A percentile compares a stretch with the other conserved stretches of the same genome.
phyloP scores from a whole-genome alignment of 169 alveolate species.

The Cryptosporidium xiaoi region DNA sequence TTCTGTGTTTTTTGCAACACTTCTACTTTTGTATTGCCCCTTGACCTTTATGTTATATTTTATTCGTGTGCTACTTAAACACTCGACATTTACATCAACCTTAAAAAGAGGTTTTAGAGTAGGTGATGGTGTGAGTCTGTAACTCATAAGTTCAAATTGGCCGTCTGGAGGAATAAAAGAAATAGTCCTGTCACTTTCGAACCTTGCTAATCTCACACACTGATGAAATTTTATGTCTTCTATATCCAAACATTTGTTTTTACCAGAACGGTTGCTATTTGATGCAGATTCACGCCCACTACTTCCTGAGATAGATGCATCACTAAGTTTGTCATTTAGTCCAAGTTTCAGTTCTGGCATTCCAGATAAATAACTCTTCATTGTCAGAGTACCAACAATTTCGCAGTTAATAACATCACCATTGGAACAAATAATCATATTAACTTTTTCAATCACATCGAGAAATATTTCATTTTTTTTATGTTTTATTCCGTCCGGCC shows the following conservation, averaged over 20 bases:
- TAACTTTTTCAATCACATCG: constrained; percentile 98
- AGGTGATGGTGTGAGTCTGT: constrained; percentile 89
- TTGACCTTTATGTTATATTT: constrained; percentile 94
- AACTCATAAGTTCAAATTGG: constrained; percentile 97
- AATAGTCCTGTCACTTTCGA: constrained; percentile 96
- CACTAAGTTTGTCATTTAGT: constrained; percentile 91
- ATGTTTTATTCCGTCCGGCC: constrained; percentile 97
- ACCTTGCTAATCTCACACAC: constrained; percentile 93
- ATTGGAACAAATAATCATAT: constrained; percentile 86
- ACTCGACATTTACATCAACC: constrained; percentile 93
- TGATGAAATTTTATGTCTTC: constrained; percentile 99
- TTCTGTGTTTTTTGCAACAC: constrained; percentile 97
- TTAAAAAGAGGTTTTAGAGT: constrained; percentile 96
- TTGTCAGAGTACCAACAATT: constrained; percentile 94
- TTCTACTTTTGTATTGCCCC: constrained; percentile 91
- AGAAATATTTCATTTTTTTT: constrained; percentile 98
- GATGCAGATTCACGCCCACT: constrained; percentile 28
- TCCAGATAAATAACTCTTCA: constrained; percentile 96
- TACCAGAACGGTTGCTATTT: not conserved
- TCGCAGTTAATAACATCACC: constrained; percentile 94
- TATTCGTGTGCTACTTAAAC: constrained; percentile 90
- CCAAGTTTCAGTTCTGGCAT: constrained; percentile 99
- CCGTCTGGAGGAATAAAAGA: constrained; percentile 99
- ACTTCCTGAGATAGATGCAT: constrained; percentile 81
- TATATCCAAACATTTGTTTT: constrained; percentile 92